Evolutionary conservation across 2,329 filamentous ascomycete genomes (phyloP), one percentile per base, ranked within the genome.

Genomic region (Ceratocystis ficicola): DNA sequence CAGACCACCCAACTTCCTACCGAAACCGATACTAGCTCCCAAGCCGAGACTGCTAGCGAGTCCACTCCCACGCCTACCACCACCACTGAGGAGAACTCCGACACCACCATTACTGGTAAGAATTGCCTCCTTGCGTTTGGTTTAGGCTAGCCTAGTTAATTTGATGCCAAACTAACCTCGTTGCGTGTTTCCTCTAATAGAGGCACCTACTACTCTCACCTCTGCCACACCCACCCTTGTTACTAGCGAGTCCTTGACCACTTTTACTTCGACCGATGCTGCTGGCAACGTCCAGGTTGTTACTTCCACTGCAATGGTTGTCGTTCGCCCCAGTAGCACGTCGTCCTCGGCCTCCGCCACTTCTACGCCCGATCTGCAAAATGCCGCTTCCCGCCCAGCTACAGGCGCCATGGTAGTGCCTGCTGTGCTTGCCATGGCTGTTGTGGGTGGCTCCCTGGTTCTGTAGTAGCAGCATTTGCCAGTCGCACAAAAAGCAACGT

Each of bases 281-380:
- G 73, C 79, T 62, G 80, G 80, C 30, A 76, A 74, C 41, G 73
- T 78, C 64, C 76, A 76, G 2, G 75, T 77, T 12, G 72, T 81
- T 62, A 81, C 79, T 10, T 76, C 76, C 17, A 82, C 80, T 1
- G 79, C 79, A 0, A 79, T 74, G 70, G 79, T 82, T 2, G 76
- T 74, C 22, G 76, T 78, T 48, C 73, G 76, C 10, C 76, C 77
- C 1, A 69, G 72, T 30, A 65, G 73, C 8, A 72, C 72, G 10
- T 60, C 65, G 2, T 63, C 65, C 20, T 32, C 63, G n/a, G 68
- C 68, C 17, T 68, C 69, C 25, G 66, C 70, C 67, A 69, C 70
- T 65, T 70, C 72, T 50, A 73, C 76, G 44, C 72, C 71, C 36
- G 59, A 66, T 22, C 71, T 79, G 41, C 77, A 79, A 69, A 76